Evolutionary conservation across 768 basidiomycete genomes (phyloP), one percentile per base, ranked within the genome.

Genomic region (Hygrophorus pudorinus): DNA sequence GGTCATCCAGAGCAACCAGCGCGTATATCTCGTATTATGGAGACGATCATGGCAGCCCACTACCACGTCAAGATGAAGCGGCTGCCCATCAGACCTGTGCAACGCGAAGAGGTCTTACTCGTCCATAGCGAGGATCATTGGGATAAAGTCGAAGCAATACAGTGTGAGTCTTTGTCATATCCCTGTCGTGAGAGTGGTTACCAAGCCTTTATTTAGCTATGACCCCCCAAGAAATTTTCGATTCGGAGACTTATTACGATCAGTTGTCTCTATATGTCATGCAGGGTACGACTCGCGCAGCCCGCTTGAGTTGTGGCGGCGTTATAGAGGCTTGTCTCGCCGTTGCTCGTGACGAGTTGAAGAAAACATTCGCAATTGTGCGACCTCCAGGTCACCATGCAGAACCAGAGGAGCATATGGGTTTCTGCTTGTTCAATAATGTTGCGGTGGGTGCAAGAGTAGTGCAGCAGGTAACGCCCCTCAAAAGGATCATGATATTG

Each of bases 361-460:
- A 83, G 55, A 97, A 93, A 60, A 73, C 86, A 0, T 85, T 99
- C 58, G 96, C 96, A 2, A 89, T 98, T 49, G 93, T 98, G 29
- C 78, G 96, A 42, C 96, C 96, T 10, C 96, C 96, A 0, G 96
- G 96, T 0, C 96, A 99, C 59, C 96, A 99, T 56, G 93, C 96
- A 5, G 96, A 99, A 59, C 96, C 96, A 4, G 89, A 96, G 51
- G 85, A 93, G 58, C 87, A 90, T 51, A 97, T 98, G 93, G 96
- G 96, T 1, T 99, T 99, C 61, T 98, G 96, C 63, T 96, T 99
- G 68, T 96, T 92, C 68, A 99, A 99, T 62, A 99, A 99, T 57
- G 92, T 94, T 28, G 85, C 96, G 0, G 86, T 99, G 12, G 93
- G 93, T 1, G 76, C 89, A 14, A 78, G 79, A 55, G 85, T 91